These are phyloP conservation scores for Gracilaria gracilis DNA, from an alignment of 23 red algal species.

Conservation along the genomic window DNA sequence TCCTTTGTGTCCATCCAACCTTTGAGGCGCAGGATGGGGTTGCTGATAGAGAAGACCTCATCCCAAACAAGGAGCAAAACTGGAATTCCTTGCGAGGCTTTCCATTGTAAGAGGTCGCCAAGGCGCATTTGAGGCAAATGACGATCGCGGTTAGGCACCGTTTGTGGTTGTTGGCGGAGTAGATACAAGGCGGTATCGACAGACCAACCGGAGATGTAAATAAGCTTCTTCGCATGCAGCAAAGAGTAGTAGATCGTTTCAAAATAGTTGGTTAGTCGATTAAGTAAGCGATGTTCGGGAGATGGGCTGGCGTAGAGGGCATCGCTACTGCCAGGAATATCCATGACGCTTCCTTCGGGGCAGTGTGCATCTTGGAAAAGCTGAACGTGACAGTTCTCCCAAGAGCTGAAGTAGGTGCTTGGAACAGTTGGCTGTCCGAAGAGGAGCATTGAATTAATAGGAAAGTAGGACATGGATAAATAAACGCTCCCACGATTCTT, in stretches of 20 bases:
- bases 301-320: not conserved
- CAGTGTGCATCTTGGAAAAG: constrained; percentile 72
- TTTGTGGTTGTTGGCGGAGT: constrained; percentile 41
- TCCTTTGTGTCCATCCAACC: constrained; percentile 79
- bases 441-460: constrained; percentile 52
- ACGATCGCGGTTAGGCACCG: constrained; percentile 18
- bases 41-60: constrained; percentile 72
- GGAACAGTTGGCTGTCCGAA: constrained; percentile 59
- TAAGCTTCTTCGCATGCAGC: constrained; percentile 59
- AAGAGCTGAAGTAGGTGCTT: constrained; percentile 51
- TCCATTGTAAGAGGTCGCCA: constrained; percentile 62
- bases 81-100: constrained; percentile 57
- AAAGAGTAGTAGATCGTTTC: constrained; percentile 65
- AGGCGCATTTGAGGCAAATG: constrained; percentile 32
- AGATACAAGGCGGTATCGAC: constrained; percentile 59
- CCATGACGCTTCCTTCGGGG: constrained; percentile 19
- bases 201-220: constrained; percentile 83
- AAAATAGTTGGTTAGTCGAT: constrained; percentile 53
- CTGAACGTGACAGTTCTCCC: constrained; percentile 63
- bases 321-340: constrained; percentile 50
- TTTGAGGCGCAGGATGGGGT: constrained; percentile 42
- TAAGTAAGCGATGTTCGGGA: not conserved
- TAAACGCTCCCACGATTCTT: constrained; percentile 67
- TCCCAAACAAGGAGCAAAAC: constrained; percentile 80
- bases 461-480: constrained; percentile 52